phyloP scores from a whole-genome alignment of 371 early-diverging fungal genomes.

The Fennellomyces sp. region DNA sequence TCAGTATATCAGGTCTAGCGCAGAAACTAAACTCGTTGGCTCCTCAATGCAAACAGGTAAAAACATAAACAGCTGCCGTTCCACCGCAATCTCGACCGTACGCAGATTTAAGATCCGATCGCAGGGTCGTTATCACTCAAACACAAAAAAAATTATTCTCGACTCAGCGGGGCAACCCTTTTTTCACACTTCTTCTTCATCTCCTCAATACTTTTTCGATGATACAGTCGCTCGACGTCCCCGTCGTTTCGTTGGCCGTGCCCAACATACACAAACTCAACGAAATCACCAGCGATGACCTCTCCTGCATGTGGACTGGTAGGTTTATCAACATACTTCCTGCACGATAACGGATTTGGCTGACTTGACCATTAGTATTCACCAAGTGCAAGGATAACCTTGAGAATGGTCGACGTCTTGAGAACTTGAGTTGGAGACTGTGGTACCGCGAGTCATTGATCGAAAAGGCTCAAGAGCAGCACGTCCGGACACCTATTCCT shows the following conservation, averaged over 20 bases:
- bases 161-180: background rate
- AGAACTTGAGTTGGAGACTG: slow-evolving; percentile 48
- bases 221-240: slow-evolving; percentile 34
- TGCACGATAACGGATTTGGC: background rate
- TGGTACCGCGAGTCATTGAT: slow-evolving; percentile 21
- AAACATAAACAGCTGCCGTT: too few relatives aligned
- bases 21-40: too few relatives aligned
- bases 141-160: slow-evolving; percentile 2
- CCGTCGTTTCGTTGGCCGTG: slow-evolving; percentile 45
- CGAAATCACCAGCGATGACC: slow-evolving; percentile 35
- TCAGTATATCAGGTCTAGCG: background rate
- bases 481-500: slow-evolving; percentile 11
- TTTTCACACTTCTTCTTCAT: slow-evolving; percentile 9
- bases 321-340: slow-evolving; percentile 1
- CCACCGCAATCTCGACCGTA: background rate
- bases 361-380: slow-evolving; percentile 18
- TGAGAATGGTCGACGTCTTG: slow-evolving; percentile 47
- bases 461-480: slow-evolving; percentile 7
- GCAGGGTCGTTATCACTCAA: background rate
- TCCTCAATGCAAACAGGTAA: too few relatives aligned
- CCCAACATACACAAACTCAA: slow-evolving; percentile 43
- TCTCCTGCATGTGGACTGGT: slow-evolving; percentile 56
- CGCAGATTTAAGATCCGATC: background rate
- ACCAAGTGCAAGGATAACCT: slow-evolving; percentile 50
- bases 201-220: background rate